Conservation (phyloP, 23 red algal species). For the Gracilariopsis chorda region DNA sequence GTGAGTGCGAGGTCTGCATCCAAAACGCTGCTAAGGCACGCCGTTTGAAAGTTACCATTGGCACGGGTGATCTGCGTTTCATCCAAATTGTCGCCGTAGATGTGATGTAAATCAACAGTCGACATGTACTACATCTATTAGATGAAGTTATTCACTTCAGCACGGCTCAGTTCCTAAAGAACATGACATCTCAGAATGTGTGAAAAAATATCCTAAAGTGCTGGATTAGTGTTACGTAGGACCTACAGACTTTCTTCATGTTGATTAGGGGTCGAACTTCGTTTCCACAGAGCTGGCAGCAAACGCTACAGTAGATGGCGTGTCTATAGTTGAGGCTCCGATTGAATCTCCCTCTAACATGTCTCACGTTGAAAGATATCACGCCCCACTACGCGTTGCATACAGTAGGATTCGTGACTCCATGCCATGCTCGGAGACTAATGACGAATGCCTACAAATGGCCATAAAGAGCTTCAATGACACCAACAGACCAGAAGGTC, state of each 20-base stretch:
- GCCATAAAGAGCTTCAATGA: neutral
- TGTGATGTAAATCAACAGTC: no score
- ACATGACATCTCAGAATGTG: no score
- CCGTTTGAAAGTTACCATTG: conserved; percentile 7
- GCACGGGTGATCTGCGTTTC: neutral
- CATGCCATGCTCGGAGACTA: neutral
- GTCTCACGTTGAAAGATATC: conserved; percentile 36
- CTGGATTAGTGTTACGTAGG: no score
- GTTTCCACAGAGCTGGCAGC: neutral
- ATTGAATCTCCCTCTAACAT: conserved; percentile 9
- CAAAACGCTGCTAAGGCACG: neutral
- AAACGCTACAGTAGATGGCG: neutral
- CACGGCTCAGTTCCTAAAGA: no score
- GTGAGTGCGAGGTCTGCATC: neutral
- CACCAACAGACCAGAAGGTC: conserved; percentile 22
- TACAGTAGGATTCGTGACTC: neutral
- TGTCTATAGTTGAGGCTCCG: neutral
- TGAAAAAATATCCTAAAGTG: no score
- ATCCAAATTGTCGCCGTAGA: no score
- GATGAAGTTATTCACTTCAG: no score
- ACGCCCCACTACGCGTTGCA: neutral
- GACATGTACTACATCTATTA: no score
- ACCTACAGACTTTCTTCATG: neutral
- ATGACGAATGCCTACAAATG: conserved; percentile 5
- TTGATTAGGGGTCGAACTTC: conserved; percentile 14